A percentile compares a stretch with the other conserved stretches of the same genome.
These are phyloP conservation scores for Coemansia sp. DNA, from an alignment of 192 early-diverging fungal genomes.

Conservation along the genomic window DNA sequence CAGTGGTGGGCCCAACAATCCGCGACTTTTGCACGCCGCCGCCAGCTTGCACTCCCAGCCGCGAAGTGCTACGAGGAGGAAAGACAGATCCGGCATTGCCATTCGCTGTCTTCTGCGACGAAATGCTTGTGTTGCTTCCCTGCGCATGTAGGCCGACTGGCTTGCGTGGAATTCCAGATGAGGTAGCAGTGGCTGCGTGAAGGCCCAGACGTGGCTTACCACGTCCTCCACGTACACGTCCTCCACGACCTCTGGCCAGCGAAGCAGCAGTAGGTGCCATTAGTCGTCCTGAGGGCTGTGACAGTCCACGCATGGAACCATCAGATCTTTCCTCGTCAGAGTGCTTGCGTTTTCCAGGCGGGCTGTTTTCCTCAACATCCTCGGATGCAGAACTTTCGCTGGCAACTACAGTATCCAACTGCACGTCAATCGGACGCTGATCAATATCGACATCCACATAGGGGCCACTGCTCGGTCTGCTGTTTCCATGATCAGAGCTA, in stretches of 20 bases:
- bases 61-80: slow-evolving; percentile 33
- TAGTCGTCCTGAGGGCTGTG: slow-evolving; percentile 6
- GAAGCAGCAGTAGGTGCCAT: slow-evolving; percentile 13
- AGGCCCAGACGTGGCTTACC: slow-evolving; percentile 9
- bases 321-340: slow-evolving; percentile 27
- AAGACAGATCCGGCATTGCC: background rate
- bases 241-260: slow-evolving; percentile 14
- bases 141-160: slow-evolving; percentile 11
- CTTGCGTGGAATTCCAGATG: slow-evolving; percentile 28
- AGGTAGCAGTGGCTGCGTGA: background rate
- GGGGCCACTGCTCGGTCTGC: background rate
- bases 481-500: background rate
- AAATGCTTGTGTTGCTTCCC: slow-evolving; percentile 15
- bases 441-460: slow-evolving; percentile 43
- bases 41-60: slow-evolving; percentile 6
- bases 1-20: background rate
- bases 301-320: background rate
- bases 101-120: slow-evolving; percentile 7
- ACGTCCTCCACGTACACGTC: slow-evolving; percentile 9
- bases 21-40: slow-evolving; percentile 2
- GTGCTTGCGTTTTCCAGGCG: slow-evolving; percentile 45
- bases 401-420: slow-evolving; percentile 5
- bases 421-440: slow-evolving; percentile 24
- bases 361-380: slow-evolving; percentile 2
- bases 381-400: slow-evolving; percentile 2